phyloP scores from a whole-genome alignment of 2,329 filamentous ascomycete genomes.

The Herpotrichia juniperi region DNA sequence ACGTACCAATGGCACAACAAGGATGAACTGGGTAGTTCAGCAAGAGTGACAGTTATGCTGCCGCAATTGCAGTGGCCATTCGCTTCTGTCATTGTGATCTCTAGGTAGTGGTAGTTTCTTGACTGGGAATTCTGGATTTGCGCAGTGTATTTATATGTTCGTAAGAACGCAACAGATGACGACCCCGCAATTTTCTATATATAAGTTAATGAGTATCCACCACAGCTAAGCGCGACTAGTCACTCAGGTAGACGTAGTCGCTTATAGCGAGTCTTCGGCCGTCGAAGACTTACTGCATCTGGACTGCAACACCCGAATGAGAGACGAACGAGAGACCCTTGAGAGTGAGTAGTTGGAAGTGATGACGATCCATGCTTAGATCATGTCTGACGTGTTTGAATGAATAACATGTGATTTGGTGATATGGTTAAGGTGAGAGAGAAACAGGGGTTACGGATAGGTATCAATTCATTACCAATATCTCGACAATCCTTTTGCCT shows the following conservation, averaged over 20 bases:
- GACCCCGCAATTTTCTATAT: neutral
- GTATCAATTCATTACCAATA: too few relatives aligned
- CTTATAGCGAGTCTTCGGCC: neutral
- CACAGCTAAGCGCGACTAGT: neutral
- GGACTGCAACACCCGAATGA: too few relatives aligned
- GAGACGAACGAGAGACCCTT: too few relatives aligned
- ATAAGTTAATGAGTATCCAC: neutral
- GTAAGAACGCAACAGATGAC: neutral
- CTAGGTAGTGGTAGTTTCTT: neutral
- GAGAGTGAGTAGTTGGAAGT: too few relatives aligned
- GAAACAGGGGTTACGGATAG: too few relatives aligned
- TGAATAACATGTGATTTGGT: too few relatives aligned
- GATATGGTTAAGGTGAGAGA: too few relatives aligned
- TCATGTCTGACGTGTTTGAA: too few relatives aligned
- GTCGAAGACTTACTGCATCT: too few relatives aligned
- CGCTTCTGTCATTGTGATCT: slow-evolving; percentile 27
- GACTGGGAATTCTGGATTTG: neutral
- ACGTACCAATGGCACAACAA: slow-evolving; percentile 37
- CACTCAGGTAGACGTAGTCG: neutral
- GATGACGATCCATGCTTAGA: too few relatives aligned
- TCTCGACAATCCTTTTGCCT: too few relatives aligned
- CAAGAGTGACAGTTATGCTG: slow-evolving; percentile 31
- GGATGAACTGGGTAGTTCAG: slow-evolving; percentile 25
- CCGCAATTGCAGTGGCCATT: slow-evolving; percentile 41
- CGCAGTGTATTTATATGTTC: too few relatives aligned